A percentile compares a stretch with the other conserved stretches of the same genome.
Conservation (phyloP, 1,139 yeast genomes). For the Yamadazyma triangularis region DNA sequence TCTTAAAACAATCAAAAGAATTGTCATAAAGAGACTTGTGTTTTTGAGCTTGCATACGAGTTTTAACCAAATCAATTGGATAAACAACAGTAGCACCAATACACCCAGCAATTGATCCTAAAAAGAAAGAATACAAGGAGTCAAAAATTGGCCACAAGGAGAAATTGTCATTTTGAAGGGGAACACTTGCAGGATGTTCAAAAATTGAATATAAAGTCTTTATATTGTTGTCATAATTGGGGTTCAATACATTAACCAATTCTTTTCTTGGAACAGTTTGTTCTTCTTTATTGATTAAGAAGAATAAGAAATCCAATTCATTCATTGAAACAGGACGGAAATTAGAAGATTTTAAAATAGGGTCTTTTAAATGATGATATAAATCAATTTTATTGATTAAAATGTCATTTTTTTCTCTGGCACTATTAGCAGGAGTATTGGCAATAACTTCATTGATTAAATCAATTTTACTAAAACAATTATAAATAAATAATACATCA, state of each 20-base stretch:
- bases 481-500: conserved; percentile 40
- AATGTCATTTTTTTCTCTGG: conserved; percentile 43
- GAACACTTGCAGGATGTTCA: conserved; percentile 40
- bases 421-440: conserved; percentile 44
- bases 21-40: conserved; percentile 68
- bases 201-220: conserved; percentile 34
- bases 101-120: conserved; percentile 96
- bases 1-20: conserved; percentile 80
- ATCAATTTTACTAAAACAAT: conserved; percentile 41
- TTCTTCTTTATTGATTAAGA: conserved; percentile 42
- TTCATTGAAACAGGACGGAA: conserved; percentile 43
- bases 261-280: conserved; percentile 51
- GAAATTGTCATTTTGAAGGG: conserved; percentile 34
- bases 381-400: conserved; percentile 41
- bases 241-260: conserved; percentile 45
- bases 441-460: conserved; percentile 60
- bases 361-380: conserved; percentile 46
- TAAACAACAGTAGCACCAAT: conserved; percentile 98
- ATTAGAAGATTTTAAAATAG: conserved; percentile 49
- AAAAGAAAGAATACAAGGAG: conserved; percentile 78
- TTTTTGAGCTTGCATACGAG: conserved; percentile 96
- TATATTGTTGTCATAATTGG: conserved; percentile 37
- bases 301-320: conserved; percentile 44
- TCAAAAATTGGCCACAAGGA: conserved; percentile 64
- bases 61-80: conserved; percentile 93